Evolutionary conservation across 129 eudicot genomes (phyloP).

Genomic region (Helianthus tuberosus): DNA sequence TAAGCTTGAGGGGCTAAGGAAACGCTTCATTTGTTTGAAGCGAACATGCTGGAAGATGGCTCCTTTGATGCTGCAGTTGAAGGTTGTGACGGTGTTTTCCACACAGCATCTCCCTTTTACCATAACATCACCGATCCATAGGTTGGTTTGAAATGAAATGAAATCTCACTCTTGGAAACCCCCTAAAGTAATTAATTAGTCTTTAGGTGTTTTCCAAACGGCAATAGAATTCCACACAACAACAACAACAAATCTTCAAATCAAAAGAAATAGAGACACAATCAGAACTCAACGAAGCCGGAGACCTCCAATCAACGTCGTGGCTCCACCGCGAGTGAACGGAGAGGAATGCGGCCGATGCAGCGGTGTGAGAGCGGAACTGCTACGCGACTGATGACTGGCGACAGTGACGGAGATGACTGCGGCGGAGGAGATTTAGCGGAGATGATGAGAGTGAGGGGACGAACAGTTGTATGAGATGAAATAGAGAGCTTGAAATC

Average conservation of each 20-base stretch:
- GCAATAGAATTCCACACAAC: too few species aligned
- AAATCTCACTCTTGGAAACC: too few species aligned
- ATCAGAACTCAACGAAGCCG: too few species aligned
- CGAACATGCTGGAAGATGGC: conserved; percentile 45
- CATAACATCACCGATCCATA: conserved; percentile 43
- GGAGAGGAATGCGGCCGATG: conserved; percentile 25
- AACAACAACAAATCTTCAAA: too few species aligned
- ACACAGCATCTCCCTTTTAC: conserved; percentile 50
- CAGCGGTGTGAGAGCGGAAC: conserved; percentile 32
- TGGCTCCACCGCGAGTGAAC: conserved; percentile 2
- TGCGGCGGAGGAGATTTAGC: conserved; percentile 13
- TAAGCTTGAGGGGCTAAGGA: conserved; percentile 72
- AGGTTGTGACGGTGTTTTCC: conserved; percentile 54
- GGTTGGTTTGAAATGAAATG: conserved; percentile 12
- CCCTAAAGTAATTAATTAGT: too few species aligned
- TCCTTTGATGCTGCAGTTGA: conserved; percentile 48
- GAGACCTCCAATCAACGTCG: too few species aligned
- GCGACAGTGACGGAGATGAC: conserved; percentile 14
- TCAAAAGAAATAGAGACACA: too few species aligned
- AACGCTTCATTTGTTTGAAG: conserved; percentile 55
- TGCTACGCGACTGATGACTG: conserved; percentile 6
- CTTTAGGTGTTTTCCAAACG: too few species aligned
- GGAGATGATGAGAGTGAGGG: background rate
- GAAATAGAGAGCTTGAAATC: too few species aligned
- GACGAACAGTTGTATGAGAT: too few species aligned